Conservation (phyloP, 176 grass and related monocot species). For the Lolium perenne region DNA sequence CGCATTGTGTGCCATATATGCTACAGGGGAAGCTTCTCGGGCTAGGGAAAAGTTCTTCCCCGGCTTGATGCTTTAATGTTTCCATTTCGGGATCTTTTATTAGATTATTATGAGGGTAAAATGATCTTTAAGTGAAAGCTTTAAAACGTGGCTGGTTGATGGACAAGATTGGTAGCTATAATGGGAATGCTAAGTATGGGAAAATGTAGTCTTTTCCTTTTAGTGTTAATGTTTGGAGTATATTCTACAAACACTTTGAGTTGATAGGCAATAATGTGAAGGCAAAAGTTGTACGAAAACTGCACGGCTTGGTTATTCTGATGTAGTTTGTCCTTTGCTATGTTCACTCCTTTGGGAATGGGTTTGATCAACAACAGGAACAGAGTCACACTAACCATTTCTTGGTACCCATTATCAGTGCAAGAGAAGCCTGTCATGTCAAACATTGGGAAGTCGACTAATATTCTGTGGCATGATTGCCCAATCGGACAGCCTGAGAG, state of each 20-base stretch:
- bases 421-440: slow-evolving; percentile 53
- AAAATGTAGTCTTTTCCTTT: neutral
- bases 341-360: slow-evolving; percentile 30
- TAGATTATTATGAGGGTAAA: too few species aligned
- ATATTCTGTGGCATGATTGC: slow-evolving; percentile 88
- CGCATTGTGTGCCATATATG: neutral
- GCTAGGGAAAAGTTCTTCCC: too few species aligned
- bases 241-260: neutral
- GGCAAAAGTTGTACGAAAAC: neutral
- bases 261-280: slow-evolving; percentile 4
- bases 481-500: slow-evolving; percentile 61
- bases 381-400: slow-evolving; percentile 24
- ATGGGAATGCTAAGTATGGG: neutral
- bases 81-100: too few species aligned
- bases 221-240: neutral
- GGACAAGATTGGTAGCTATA: neutral
- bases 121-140: neutral
- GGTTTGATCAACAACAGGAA: slow-evolving; percentile 9
- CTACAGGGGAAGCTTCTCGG: too few species aligned
- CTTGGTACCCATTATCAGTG: slow-evolving; percentile 46
- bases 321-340: neutral
- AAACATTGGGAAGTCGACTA: slow-evolving; percentile 80
- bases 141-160: slow-evolving; percentile 2
- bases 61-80: too few species aligned
- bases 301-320: neutral